Evolutionary conservation across 2,329 filamentous ascomycete genomes (phyloP).

Genomic region (Colletotrichum aenigma): DNA sequence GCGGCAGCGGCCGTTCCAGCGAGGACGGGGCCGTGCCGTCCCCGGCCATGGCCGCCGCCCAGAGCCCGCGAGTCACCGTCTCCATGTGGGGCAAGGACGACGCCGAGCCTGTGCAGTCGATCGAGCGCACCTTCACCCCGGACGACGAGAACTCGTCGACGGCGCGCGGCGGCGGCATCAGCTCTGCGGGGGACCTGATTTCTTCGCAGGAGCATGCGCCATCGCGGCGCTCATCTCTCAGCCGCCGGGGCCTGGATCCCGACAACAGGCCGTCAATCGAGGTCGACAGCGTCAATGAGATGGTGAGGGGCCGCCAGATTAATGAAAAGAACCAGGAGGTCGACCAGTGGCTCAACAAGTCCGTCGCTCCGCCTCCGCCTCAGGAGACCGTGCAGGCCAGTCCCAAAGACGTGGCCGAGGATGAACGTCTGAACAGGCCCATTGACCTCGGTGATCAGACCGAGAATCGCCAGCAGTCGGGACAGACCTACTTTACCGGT

Average conservation of each 20-base stretch:
- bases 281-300: slow-evolving; percentile 54
- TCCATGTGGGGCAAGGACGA: slow-evolving; percentile 57
- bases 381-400: background rate
- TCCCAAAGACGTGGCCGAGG: slow-evolving; percentile 9
- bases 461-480: slow-evolving; percentile 52
- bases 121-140: slow-evolving; percentile 41
- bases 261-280: slow-evolving; percentile 46
- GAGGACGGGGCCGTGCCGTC: slow-evolving; percentile 50
- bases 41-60: slow-evolving; percentile 44
- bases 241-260: slow-evolving; percentile 53
- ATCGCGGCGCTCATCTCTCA: slow-evolving; percentile 37
- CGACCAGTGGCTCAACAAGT: slow-evolving; percentile 49
- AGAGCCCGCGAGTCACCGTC: slow-evolving; percentile 60
- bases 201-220: slow-evolving; percentile 25
- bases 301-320: slow-evolving; percentile 42
- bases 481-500: slow-evolving; percentile 53
- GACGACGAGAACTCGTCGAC: slow-evolving; percentile 38
- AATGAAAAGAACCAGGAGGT: slow-evolving; percentile 55
- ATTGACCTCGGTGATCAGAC: slow-evolving; percentile 53
- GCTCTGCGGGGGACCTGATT: slow-evolving; percentile 45
- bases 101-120: slow-evolving; percentile 35
- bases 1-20: slow-evolving; percentile 53
- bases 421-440: slow-evolving; percentile 29
- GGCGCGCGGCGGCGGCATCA: slow-evolving; percentile 34
- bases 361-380: background rate